phyloP scores from a whole-genome alignment of 805 yeast genomes.

The Hanseniaspora thailandica region DNA sequence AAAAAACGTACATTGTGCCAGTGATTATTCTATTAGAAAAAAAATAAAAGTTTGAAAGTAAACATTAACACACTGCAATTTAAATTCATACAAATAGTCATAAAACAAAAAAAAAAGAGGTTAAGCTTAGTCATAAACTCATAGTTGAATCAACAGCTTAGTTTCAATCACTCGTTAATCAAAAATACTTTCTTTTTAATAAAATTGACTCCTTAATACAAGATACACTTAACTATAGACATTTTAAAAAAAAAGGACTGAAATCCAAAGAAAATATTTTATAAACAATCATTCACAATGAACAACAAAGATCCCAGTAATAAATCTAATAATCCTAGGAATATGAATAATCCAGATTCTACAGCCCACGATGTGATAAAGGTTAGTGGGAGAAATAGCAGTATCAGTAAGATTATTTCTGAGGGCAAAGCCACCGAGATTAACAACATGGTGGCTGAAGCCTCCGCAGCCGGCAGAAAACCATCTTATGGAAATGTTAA shows the following conservation, averaged over 20 bases:
- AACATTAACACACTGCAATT: neutral
- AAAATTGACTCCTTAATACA: no score
- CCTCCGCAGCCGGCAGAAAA: neutral
- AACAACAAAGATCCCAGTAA: neutral
- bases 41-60: neutral
- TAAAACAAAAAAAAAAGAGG: neutral
- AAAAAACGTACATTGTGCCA: neutral
- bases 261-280: neutral
- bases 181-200: no score
- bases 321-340: neutral
- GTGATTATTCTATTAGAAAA: neutral
- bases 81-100: no score
- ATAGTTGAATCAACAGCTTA: neutral
- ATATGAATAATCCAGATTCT: neutral
- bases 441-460: neutral
- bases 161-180: neutral
- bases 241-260: neutral
- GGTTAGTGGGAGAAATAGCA: neutral
- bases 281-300: neutral
- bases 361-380: neutral
- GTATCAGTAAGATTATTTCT: neutral
- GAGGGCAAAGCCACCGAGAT: neutral
- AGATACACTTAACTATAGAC: neutral
- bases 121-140: neutral
- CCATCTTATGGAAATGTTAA: slow-evolving; percentile 1